Evolutionary conservation across 805 yeast genomes (phyloP), one percentile per base, ranked within the genome.

Genomic region (Saccharomyces eubayanus): DNA sequence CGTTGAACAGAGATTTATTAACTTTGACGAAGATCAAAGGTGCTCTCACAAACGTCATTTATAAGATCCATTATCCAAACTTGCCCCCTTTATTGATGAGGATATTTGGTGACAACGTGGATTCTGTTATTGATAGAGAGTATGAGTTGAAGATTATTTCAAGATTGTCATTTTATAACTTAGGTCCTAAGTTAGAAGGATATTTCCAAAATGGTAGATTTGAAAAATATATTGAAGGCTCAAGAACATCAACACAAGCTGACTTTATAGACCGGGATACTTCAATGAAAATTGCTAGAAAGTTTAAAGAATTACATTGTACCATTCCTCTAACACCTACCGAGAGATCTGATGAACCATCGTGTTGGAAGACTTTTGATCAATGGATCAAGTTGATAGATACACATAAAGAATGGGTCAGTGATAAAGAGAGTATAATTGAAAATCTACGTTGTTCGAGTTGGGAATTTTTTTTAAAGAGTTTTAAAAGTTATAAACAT

Each of bases 251-350:
- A 60, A 80, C 82, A 43, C 83, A 81, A 58, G 74, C 77, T 4
- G 88, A 87, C 59, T 79, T 91, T 55, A 76, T 90, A 63, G 80
- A 81, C 56, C 80, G 84, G 43, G 82, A 81, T 24, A 81, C 86
- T 27, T 79, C 87, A 51, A 80, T 83, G 56, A 86, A 84, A 74
- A 83, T 91, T 57, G 96, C 96, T 8, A 80, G 91, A 73, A 83
- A 97, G 72, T 91, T 91, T 96, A 84, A 89, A 63, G 96, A 91
- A 59, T 77, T 91, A 53, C 98, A 92, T 67, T 76, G 77, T 55
- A 87, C 88, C 60, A 81, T 90, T 31, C 78, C 77, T 14, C 72
- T 90, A 51, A 78, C 78, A 12, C 64, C 68, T 2, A 71, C 70
- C 5, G 96, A 89, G 61, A 71, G 74, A 43, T 63, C 63, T 2